Evolutionary conservation across 2,329 filamentous ascomycete genomes (phyloP).

Genomic region (Alternaria conjuncta): DNA sequence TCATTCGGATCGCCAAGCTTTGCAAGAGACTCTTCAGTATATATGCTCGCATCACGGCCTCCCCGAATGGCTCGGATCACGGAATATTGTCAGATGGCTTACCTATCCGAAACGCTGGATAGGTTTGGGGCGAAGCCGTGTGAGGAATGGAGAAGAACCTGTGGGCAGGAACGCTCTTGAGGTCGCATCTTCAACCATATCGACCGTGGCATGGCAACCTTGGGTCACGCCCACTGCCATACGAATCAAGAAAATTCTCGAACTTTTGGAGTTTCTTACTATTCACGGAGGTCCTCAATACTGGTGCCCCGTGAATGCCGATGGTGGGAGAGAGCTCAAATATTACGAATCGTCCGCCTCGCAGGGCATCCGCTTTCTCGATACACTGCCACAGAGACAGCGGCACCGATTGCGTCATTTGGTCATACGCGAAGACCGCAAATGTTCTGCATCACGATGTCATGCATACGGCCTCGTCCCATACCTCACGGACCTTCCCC

Average conservation of each 20-base stretch:
- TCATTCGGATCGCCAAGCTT: neutral
- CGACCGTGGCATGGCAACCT: neutral
- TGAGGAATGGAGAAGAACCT: no score
- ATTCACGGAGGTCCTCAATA: no score
- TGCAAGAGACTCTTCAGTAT: neutral
- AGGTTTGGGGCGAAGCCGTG: no score
- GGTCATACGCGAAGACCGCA: neutral
- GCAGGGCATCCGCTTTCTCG: neutral
- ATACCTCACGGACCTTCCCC: neutral
- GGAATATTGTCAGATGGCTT: no score
- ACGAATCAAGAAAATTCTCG: no score
- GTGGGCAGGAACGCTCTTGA: no score
- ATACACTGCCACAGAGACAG: neutral
- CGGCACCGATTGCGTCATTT: neutral
- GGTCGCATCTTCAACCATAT: no score
- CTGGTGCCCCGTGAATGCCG: no score
- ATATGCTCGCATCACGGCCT: neutral
- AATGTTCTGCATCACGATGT: neutral
- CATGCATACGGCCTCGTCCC: neutral
- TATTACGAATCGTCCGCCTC: neutral
- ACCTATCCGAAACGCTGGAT: no score
- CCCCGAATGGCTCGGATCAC: no score
- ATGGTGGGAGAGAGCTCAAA: neutral
- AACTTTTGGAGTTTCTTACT: no score
- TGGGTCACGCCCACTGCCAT: neutral